Evolutionary conservation across 1,284 basidiomycete genomes (phyloP), one percentile per base, ranked within the genome.

Genomic region (Chalciporus sp.): DNA sequence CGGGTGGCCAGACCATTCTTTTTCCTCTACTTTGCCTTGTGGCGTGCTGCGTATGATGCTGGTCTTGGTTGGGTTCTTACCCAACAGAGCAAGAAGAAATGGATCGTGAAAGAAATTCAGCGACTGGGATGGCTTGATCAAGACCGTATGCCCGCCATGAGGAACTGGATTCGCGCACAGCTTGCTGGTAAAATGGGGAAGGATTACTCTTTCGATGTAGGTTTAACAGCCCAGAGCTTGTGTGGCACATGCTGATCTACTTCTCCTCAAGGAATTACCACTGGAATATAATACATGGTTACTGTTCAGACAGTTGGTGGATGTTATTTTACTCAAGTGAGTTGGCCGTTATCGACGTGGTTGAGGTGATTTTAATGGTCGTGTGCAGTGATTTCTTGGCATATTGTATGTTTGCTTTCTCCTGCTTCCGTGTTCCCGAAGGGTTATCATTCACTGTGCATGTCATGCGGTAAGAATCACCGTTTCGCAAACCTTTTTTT

Each of bases 341-440:
- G 84, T 80, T 11, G 4, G 42, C 56, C 55, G n/a, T 45, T 23
- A 45, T 27, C 10, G 26, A 23, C 40, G 8, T 17, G 17, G 10
- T 41, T 41, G 35, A 42, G 26, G 49, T 23, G 28, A 17, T 27
- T 41, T 43, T 26, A n/a, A 55, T 28, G 39, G 46, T 45, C 19
- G 40, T 26, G 37, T 17, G 31, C 61, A 95, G 92, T 72, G 95
- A 98, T 71, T 99, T 99, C 70, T 71, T 96, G 55, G 89, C 96
- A 1, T 99, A 98, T 71, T 92, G 90, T 72, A 86, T 97, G 79
- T 98, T 98, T 70, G 94, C 95, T 1, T 95, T 94, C 77, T 83
- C 93, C 53, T 92, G 90, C 72, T 90, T 94, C 74, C 86, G 90
- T 33, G 85, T 90, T 45, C 94, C 90, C 2, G 80, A 87, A 43